phyloP scores from a whole-genome alignment of 306 rosid species.

The Begonia fuchsioides region DNA sequence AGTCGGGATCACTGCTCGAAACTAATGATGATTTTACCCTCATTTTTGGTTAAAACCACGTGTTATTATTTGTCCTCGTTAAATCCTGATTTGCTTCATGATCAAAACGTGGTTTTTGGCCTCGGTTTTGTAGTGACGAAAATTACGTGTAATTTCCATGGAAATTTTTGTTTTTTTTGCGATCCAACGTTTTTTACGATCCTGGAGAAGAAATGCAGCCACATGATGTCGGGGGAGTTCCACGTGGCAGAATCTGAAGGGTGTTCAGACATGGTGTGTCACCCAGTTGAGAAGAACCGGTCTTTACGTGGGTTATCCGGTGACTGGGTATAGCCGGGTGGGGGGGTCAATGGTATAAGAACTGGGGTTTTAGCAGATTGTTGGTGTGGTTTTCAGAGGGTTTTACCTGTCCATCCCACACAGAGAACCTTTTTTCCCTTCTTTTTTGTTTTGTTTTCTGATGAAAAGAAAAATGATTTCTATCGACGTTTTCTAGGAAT shows the following conservation, averaged over 20 bases:
- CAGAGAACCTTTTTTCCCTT: constrained; percentile 7
- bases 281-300: constrained; percentile 54
- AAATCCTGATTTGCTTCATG: too few relatives aligned
- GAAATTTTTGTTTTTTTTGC: constrained; percentile 4
- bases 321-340: constrained; percentile 2
- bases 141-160: too few relatives aligned
- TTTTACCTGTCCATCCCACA: constrained; percentile 32
- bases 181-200: constrained; percentile 67
- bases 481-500: constrained; percentile 10
- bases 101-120: too few relatives aligned
- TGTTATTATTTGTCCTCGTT: too few relatives aligned
- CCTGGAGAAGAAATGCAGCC: constrained; percentile 43
- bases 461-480: constrained; percentile 18
- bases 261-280: constrained; percentile 12
- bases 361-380: constrained; percentile 54
- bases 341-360: constrained; percentile 55
- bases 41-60: too few relatives aligned
- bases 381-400: constrained; percentile 51
- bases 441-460: not conserved
- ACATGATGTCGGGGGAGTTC: not conserved
- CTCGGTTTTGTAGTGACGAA: too few relatives aligned
- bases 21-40: too few relatives aligned
- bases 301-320: constrained; percentile 50
- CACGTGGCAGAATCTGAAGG: constrained; percentile 39
- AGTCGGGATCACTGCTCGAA: too few relatives aligned